Evolutionary conservation across 1,284 basidiomycete genomes (phyloP), one percentile per base, ranked within the genome.

Genomic region (Fistulina hepatica): DNA sequence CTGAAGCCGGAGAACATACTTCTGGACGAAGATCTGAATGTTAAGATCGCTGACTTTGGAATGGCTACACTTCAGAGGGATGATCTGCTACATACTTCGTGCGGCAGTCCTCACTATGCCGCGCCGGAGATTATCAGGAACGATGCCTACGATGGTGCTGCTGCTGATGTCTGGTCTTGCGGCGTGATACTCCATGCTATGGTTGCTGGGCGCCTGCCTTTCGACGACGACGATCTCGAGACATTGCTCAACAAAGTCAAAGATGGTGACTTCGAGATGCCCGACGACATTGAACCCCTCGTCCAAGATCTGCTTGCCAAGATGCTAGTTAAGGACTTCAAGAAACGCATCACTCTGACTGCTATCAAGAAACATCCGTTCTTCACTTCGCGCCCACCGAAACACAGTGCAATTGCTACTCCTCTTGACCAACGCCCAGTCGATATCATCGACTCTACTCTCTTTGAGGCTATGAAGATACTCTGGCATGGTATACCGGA

Each of bases 31-130:
- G 63, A 85, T 49, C 75, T 74, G 52, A 94, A 92, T 54, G 81
- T 97, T 72, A 98, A 97, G 61, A 82, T 99, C 21, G 93, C 92
- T 3, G 95, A 98, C 63, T 99, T 98, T 60, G 94, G 95, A 13
- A 94, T 98, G 89, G 95, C 95, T 2, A 84, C 85, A n/a, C 92
- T 90, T 78, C 84, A 88, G 49, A 56, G 55, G 10, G 67, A 64
- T 26, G 69, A 71, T 16, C 59, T 95, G 60, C 72, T 97, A 38
- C 77, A 81, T 55, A 98, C 94, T 1, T 83, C 83, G 26, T 98
- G 95, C 51, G 95, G 95, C 21, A 89, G 83, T 48, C 94, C 94
- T 28, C 94, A 98, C 58, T 99, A 99, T 49, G 93, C 93, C 26
- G 84, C 85, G n/a, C 95, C 94, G 2, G 94, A 98, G 64, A 85